phyloP scores from a whole-genome alignment of 1,139 yeast species.

The Yamadazyma pseudoaaseri region DNA sequence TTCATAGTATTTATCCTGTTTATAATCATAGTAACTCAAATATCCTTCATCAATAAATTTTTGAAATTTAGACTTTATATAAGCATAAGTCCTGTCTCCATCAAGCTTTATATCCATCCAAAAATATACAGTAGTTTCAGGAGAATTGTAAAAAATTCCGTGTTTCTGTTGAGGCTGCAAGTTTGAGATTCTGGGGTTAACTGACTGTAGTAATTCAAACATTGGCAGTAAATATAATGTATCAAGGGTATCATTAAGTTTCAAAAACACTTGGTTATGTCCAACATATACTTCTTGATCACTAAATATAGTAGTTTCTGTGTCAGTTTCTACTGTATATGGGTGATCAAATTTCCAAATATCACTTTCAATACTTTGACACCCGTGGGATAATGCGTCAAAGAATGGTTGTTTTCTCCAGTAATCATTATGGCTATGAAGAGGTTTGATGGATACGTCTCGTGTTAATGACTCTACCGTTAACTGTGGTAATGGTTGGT shows the following conservation, averaged over 20 bases:
- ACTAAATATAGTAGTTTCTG: constrained; percentile 22
- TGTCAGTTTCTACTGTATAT: constrained; percentile 23
- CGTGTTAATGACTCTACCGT: constrained; percentile 41
- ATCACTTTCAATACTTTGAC: constrained; percentile 68
- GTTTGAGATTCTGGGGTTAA: constrained; percentile 27
- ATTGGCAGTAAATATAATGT: constrained; percentile 57
- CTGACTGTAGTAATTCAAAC: constrained; percentile 43
- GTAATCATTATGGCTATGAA: constrained; percentile 78
- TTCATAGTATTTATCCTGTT: constrained; percentile 20
- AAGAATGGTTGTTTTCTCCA: constrained; percentile 64
- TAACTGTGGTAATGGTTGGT: neutral
- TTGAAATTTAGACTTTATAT: constrained; percentile 27
- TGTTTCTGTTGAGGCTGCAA: constrained; percentile 17
- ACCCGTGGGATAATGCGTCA: constrained; percentile 61
- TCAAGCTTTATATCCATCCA: constrained; percentile 47
- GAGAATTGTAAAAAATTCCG: constrained; percentile 39
- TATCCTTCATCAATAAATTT: constrained; percentile 33
- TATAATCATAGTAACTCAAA: constrained; percentile 33
- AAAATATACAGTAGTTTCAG: constrained; percentile 37
- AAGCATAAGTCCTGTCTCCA: constrained; percentile 30
- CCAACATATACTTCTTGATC: constrained; percentile 59
- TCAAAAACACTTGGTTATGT: constrained; percentile 52
- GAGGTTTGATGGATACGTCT: constrained; percentile 48
- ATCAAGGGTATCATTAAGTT: constrained; percentile 43
- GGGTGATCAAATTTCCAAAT: constrained; percentile 52